phyloP scores from a whole-genome alignment of 129 eudicot genomes.

The Flaveria brownii region DNA sequence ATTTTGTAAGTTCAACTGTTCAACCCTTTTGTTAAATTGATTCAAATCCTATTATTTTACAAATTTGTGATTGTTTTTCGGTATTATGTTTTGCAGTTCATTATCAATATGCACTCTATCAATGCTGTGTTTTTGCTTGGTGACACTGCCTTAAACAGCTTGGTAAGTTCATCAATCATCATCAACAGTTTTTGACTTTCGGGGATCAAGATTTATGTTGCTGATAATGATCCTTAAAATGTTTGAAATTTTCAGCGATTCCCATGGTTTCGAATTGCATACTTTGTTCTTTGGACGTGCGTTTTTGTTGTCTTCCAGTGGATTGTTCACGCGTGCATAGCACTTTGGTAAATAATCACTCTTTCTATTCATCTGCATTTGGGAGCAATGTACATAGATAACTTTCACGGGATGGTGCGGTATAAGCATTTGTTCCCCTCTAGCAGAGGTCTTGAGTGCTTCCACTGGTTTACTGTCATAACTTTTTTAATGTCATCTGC shows the following conservation, averaged over 20 bases:
- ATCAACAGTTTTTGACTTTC: background rate
- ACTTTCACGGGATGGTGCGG: background rate
- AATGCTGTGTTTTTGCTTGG: conserved; percentile 84
- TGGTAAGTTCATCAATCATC: conserved; percentile 51
- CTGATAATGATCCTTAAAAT: background rate
- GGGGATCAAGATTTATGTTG: background rate
- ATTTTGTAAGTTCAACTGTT: conserved; percentile 62
- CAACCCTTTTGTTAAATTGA: background rate
- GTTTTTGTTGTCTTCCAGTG: conserved; percentile 81
- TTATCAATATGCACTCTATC: conserved; percentile 81
- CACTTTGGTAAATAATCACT: conserved; percentile 54
- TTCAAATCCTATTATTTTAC: background rate
- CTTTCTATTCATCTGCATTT: background rate
- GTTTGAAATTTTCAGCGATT: conserved; percentile 53
- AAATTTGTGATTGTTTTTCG: background rate
- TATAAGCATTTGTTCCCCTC: no score
- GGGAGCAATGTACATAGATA: background rate
- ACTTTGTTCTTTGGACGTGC: conserved; percentile 81
- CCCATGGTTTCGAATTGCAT: conserved; percentile 94
- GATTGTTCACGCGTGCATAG: conserved; percentile 72
- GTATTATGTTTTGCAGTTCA: conserved; percentile 50
- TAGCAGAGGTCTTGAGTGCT: no score
- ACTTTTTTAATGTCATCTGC: no score
- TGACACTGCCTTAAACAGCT: conserved; percentile 72
- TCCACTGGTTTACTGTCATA: no score